Base-by-base conservation (phyloP, 345 rosid species). In the Citropsis articulata region DNA sequence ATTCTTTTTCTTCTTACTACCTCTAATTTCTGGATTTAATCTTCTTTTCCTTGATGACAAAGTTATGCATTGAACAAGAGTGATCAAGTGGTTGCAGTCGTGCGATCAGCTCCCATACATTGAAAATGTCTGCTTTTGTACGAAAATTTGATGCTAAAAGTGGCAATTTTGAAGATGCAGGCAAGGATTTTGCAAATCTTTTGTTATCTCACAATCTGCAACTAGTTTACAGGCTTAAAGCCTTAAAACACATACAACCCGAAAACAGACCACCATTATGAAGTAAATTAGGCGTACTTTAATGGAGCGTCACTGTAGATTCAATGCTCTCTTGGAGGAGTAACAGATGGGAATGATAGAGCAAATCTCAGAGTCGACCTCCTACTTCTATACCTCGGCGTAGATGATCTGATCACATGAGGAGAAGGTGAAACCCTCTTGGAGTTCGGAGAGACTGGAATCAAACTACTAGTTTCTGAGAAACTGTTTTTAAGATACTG, bases 281-380 rank as follows among this genome's bases (percentile, higher is more conserved):
- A 59, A 36, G 35, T 24, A 33, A 35, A 9, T 40, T 53, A 6
- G 14, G 21, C 14, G 2, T 55, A 21, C 63, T 72, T 61, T 19
- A 4, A 18, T 24, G 22, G 6, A 31, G 28, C 2, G 7, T 30
- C 48, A 25, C n/a, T 10, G 40, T 59, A 30, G 61, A 27, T 40
- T 81, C 80, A 69, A 25, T 33, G 69, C 65, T 82, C 66, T 64
- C 62, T 42, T 48, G 77, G 80, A 62, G 79, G 73, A 55, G 67
- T 76, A 75, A 78, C 78, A 4, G 86, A 80, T 31, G 87, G 85
- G 68, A 85, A 81, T 14, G 84, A 78, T 25, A 78, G 87, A 57
- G 84, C 69, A 36, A 82, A 83, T 83, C 83, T 85, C 74, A 88
- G 75, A 69, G 79, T 85, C 85, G 85, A 66, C 86, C 84, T 86